phyloP scores from a whole-genome alignment of 1,284 basidiomycete species.

The Puccinia triticina region DNA sequence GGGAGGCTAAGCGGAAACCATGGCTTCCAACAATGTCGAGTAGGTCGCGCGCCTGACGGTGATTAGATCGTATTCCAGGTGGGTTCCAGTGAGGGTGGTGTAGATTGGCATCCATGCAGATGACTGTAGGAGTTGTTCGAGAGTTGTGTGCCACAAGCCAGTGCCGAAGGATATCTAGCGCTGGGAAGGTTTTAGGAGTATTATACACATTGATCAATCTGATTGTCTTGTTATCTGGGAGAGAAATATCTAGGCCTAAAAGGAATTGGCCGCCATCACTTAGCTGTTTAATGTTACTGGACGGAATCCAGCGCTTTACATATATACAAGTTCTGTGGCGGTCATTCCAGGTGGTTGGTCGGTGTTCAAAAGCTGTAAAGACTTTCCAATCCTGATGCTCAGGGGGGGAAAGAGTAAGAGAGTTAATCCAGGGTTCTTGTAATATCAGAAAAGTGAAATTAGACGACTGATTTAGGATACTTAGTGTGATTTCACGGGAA shows the following conservation, averaged over 20 bases:
- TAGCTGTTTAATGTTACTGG: neutral
- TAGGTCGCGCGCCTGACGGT: neutral
- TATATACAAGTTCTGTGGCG: neutral
- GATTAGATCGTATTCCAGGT: neutral
- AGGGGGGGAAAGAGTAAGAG: neutral
- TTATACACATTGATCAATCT: neutral
- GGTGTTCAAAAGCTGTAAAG: neutral
- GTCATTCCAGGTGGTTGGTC: neutral
- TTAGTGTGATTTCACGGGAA: neutral
- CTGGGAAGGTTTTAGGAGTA: too few relatives aligned
- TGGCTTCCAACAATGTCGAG: neutral
- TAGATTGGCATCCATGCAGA: slow-evolving; percentile 10
- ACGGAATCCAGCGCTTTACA: too few relatives aligned
- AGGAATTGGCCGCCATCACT: neutral
- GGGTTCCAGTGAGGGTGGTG: slow-evolving; percentile 5
- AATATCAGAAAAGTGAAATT: neutral
- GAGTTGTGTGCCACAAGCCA: too few relatives aligned
- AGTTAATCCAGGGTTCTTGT: slow-evolving; percentile 12
- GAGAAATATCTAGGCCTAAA: neutral
- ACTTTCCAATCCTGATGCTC: neutral
- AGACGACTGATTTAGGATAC: neutral
- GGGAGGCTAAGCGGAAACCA: neutral
- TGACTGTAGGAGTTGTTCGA: too few relatives aligned
- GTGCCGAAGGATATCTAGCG: too few relatives aligned
- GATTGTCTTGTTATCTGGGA: neutral